Conservation (phyloP, 306 rosid genomes). For the Neltuma alba region DNA sequence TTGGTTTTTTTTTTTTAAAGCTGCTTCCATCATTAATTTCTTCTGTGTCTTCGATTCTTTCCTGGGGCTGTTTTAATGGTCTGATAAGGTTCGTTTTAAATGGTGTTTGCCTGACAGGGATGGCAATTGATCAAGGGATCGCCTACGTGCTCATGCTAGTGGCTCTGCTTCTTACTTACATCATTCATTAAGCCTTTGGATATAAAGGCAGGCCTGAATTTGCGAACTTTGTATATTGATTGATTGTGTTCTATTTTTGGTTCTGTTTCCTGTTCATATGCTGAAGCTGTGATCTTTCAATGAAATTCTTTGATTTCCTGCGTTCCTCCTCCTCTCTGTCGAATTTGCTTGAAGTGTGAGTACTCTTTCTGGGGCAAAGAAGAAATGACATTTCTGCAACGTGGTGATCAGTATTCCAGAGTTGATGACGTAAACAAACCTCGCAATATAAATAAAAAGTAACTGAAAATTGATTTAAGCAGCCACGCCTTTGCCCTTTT, state of each 20-base stretch:
- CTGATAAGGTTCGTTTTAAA: neutral
- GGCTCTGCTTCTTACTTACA: constrained; percentile 60
- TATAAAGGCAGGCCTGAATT: constrained; percentile 20
- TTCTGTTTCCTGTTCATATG: constrained; percentile 25
- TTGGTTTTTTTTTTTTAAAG: no score
- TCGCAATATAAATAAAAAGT: neutral
- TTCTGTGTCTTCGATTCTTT: constrained; percentile 1
- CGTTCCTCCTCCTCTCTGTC: neutral
- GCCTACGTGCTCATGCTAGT: constrained; percentile 51
- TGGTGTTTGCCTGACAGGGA: constrained; percentile 41
- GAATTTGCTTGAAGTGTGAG: constrained; percentile 5
- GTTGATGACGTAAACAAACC: neutral
- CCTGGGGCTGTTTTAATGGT: constrained; percentile 23
- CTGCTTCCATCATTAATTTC: neutral
- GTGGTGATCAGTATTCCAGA: constrained; percentile 1
- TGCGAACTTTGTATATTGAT: constrained; percentile 24
- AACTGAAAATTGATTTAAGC: neutral
- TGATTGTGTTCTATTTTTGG: neutral
- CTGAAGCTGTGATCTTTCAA: constrained; percentile 41
- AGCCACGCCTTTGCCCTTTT: no score
- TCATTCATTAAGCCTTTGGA: constrained; percentile 53
- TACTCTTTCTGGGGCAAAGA: neutral
- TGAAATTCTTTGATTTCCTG: constrained; percentile 39
- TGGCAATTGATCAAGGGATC: constrained; percentile 52
- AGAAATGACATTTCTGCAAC: neutral